phyloP scores from a whole-genome alignment of 768 basidiomycete species.

The Suillus tomentosus region DNA sequence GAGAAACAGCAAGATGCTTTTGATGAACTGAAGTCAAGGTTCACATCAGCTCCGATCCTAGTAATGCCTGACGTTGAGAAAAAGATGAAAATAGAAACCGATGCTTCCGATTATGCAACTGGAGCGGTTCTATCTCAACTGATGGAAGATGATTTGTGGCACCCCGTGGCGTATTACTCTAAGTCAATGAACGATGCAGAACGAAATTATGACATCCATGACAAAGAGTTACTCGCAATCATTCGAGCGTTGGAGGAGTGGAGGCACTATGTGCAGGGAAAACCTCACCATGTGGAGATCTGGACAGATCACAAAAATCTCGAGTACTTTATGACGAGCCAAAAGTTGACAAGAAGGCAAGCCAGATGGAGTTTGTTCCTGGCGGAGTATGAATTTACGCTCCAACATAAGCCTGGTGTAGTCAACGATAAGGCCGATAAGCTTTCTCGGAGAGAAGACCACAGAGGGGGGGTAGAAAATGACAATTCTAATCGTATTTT shows the following conservation, averaged over 20 bases:
- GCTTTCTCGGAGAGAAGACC: too few relatives aligned
- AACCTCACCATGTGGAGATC: neutral
- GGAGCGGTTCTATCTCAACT: neutral
- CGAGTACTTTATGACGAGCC: slow-evolving; percentile 39
- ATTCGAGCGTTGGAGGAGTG: neutral
- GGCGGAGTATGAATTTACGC: too few relatives aligned
- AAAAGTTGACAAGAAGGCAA: slow-evolving; percentile 17
- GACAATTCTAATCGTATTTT: too few relatives aligned
- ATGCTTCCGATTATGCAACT: slow-evolving; percentile 9
- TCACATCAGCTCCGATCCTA: too few relatives aligned
- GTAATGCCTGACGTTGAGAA: slow-evolving; percentile 7
- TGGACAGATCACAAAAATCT: slow-evolving; percentile 37
- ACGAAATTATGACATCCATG: slow-evolving; percentile 43
- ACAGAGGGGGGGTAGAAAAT: too few relatives aligned
- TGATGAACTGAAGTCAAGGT: too few relatives aligned
- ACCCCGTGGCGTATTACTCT: slow-evolving; percentile 35
- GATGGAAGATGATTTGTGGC: slow-evolving; percentile 17
- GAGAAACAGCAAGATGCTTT: too few relatives aligned
- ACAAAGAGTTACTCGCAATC: slow-evolving; percentile 21
- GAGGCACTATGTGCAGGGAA: neutral
- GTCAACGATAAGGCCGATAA: too few relatives aligned
- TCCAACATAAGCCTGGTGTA: too few relatives aligned
- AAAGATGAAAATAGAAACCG: neutral
- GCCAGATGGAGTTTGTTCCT: neutral
- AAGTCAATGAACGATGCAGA: slow-evolving; percentile 32